phyloP scores from a whole-genome alignment of 805 yeast genomes.

The Candida pseudoglaebosa region DNA sequence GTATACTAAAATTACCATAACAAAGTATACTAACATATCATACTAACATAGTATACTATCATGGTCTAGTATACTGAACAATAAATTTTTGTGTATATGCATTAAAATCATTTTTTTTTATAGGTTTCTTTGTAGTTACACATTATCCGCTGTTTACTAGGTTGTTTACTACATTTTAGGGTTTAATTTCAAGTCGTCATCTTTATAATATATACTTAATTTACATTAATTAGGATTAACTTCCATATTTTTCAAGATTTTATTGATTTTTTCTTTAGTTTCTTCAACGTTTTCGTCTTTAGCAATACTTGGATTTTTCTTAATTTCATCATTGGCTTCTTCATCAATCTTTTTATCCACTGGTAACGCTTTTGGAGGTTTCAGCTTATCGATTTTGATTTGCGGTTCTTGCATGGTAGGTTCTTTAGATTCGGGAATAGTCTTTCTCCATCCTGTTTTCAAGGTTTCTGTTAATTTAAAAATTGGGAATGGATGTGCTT shows the following conservation, averaged over 20 bases:
- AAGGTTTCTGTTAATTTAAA: conserved; percentile 50
- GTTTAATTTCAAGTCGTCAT: no score
- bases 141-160: no score
- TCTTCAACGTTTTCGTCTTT: conserved; percentile 24
- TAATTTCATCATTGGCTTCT: conserved; percentile 30
- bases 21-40: no score
- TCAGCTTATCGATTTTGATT: conserved; percentile 21
- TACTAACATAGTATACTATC: no score
- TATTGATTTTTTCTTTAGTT: conserved; percentile 21
- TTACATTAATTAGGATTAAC: not conserved
- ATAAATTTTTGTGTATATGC: no score
- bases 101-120: no score
- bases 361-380: conserved; percentile 39
- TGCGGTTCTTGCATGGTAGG: conserved; percentile 15
- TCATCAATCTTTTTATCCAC: conserved; percentile 35
- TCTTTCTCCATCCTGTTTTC: conserved; percentile 60
- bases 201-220: not conserved
- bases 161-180: no score
- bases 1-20: no score
- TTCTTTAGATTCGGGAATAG: conserved; percentile 15
- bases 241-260: conserved; percentile 14
- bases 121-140: no score
- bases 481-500: conserved; percentile 89
- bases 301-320: conserved; percentile 30
- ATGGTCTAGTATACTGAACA: no score